Evolutionary conservation across 805 yeast species (phyloP).

Genomic region (Metschnikowia matae): DNA sequence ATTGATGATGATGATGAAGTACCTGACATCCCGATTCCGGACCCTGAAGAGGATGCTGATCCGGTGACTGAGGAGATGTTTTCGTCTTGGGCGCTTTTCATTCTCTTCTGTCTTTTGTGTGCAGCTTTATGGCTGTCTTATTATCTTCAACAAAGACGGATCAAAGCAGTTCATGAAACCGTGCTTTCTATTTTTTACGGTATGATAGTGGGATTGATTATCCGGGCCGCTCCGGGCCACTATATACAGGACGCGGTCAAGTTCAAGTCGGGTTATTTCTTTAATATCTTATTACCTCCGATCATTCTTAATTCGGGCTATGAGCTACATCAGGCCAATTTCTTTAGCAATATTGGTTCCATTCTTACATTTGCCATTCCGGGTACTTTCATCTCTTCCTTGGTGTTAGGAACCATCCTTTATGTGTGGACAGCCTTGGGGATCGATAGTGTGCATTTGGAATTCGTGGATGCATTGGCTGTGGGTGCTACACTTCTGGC

Average conservation of each 20-base stretch:
- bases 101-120: conserved; percentile 71
- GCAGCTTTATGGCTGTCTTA: conserved; percentile 95
- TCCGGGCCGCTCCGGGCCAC: conserved; percentile 91
- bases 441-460: conserved; percentile 78
- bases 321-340: conserved; percentile 92
- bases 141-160: conserved; percentile 83
- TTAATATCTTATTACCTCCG: conserved; percentile 91
- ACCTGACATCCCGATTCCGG: conserved; percentile 44
- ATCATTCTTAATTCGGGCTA: conserved; percentile 95
- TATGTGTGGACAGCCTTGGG: conserved; percentile 91
- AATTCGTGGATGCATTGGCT: conserved; percentile 95
- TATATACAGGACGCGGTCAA: conserved; percentile 96
- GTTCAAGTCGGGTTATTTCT: conserved; percentile 90
- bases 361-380: conserved; percentile 93
- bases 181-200: conserved; percentile 95
- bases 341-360: conserved; percentile 86
- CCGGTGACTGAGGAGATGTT: conserved; percentile 94
- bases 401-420: conserved; percentile 83
- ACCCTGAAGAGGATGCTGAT: conserved; percentile 58
- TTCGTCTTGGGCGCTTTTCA: conserved; percentile 95
- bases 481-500: conserved; percentile 98
- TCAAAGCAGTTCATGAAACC: conserved; percentile 96
- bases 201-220: conserved; percentile 89
- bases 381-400: conserved; percentile 89
- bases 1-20: conserved; percentile 27